Evolutionary conservation across 306 rosid species (phyloP), one percentile per base, ranked within the genome.

Genomic region (Rosa multiflora): DNA sequence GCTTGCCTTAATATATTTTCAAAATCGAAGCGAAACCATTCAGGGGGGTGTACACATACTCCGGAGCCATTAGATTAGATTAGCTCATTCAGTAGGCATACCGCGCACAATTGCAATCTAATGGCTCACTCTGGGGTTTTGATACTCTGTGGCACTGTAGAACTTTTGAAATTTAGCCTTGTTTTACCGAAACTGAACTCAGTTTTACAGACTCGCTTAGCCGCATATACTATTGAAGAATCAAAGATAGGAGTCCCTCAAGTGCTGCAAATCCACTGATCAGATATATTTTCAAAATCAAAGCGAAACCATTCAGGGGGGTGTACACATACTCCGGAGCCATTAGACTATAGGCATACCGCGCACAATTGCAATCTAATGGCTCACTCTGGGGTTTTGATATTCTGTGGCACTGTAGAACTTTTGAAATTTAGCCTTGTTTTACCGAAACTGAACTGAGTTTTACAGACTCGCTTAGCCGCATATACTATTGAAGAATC

Each of bases 171-270:
- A 58, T 29, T 67, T 48, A 67, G 26, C 29, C 49, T 18, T 3
- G 15, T 51, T 8, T 47, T 32, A 32, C 48, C 1, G 47, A 21
- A 70, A 43, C 56, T 1, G 67, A 72, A 78, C 42, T 40, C 37
- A 40, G 2, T 42, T 53, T 55, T 2, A 32, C 58, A 46, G 67
- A 23, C 35, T 79, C 79, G 78, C 43, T 42, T 64, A 9, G 78
- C 70, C 81, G 77, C 83, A 75, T 79, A 76, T 70, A 63, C 81
- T 63, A 0, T 44, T 13, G 12, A 9, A 59, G 9, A 21, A 53
- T 58, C 12, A 12, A 20, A 20, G 64, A 18, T 40, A 0, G 3
- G 37, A 32, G 37, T 32, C 37, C 35, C 37, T 17, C 8, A 8
- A 32, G 18, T 43, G 37, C 53, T 21, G 37, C 14, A 67, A 67